Conservation (phyloP, 805 yeast species). For the Metschnikowia matae region DNA sequence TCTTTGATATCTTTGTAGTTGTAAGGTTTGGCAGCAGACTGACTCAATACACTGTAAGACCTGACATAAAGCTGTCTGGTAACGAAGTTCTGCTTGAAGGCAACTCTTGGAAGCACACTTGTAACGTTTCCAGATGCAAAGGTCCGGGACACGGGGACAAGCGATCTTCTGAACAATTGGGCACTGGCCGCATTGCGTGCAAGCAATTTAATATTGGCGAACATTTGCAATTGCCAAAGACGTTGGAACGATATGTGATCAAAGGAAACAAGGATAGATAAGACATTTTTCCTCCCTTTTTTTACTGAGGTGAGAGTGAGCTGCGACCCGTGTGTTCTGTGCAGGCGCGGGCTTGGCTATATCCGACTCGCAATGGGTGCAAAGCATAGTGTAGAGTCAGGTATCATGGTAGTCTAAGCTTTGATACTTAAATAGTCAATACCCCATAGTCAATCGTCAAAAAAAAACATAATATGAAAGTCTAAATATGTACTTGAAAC, state of each 20-base stretch:
- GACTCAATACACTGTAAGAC: slow-evolving; percentile 35
- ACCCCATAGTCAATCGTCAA: no score
- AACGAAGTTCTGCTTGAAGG: slow-evolving; percentile 4
- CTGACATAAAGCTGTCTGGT: slow-evolving; percentile 3
- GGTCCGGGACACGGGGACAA: not conserved
- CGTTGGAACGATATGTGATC: not conserved
- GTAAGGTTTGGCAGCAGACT: slow-evolving; percentile 45
- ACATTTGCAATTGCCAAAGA: slow-evolving; percentile 8
- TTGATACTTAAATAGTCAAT: no score
- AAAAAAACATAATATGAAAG: no score
- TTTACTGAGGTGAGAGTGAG: slow-evolving; percentile 1
- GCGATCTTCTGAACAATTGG: not conserved
- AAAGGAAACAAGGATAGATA: slow-evolving; percentile 1
- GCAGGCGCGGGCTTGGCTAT: not conserved
- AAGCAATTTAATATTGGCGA: slow-evolving; percentile 5
- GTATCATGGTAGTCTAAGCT: no score
- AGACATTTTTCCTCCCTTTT: slow-evolving; percentile 6
- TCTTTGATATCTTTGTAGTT: slow-evolving; percentile 48
- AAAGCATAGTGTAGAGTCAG: not conserved
- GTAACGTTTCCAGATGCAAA: slow-evolving; percentile 1
- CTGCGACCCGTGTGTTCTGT: not conserved
- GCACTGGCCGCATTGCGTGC: not conserved
- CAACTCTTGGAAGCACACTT: slow-evolving; percentile 3
- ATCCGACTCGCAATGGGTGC: slow-evolving; percentile 2
- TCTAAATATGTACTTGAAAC: not conserved